A percentile compares a stretch with the other conserved stretches of the same genome.
phyloP scores from a whole-genome alignment of 352 stramenopile species.

The Pythium folliculosum region DNA sequence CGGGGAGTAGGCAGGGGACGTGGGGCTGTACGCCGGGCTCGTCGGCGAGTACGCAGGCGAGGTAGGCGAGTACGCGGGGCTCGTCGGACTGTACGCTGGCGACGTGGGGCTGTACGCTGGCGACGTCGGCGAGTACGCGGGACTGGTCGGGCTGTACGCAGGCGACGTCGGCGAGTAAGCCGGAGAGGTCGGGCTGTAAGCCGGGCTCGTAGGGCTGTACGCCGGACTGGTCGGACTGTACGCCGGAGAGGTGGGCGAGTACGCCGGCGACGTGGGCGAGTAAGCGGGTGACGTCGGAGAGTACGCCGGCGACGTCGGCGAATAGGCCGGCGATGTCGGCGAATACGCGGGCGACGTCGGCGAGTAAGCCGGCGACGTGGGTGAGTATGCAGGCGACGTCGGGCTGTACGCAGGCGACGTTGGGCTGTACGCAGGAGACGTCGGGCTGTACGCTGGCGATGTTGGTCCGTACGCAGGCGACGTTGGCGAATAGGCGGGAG shows the following conservation, averaged over 20 bases:
- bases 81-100: slow-evolving; percentile 87
- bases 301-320: slow-evolving; percentile 80
- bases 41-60: slow-evolving; percentile 80
- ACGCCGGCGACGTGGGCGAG: slow-evolving; percentile 57
- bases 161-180: slow-evolving; percentile 84
- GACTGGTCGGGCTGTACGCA: slow-evolving; percentile 73
- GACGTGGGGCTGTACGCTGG: slow-evolving; percentile 83
- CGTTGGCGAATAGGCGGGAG: slow-evolving; percentile 78
- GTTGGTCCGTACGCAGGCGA: slow-evolving; percentile 77
- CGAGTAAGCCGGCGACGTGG: slow-evolving; percentile 78
- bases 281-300: slow-evolving; percentile 55
- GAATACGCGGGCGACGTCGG: slow-evolving; percentile 81
- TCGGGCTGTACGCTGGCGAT: slow-evolving; percentile 60
- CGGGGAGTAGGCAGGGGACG: slow-evolving; percentile 81
- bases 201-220: slow-evolving; percentile 63
- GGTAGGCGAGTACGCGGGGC: slow-evolving; percentile 88
- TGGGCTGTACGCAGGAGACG: slow-evolving; percentile 33
- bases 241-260: slow-evolving; percentile 60
- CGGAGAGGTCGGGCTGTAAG: slow-evolving; percentile 74
- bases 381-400: slow-evolving; percentile 65
- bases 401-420: slow-evolving; percentile 36
- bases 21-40: slow-evolving; percentile 76
- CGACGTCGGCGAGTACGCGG: slow-evolving; percentile 75
- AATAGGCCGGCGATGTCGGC: slow-evolving; percentile 50
- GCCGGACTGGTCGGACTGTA: slow-evolving; percentile 73